Evolutionary conservation across 805 yeast species (phyloP).

Genomic region (Wickerhamiella azymoides): DNA sequence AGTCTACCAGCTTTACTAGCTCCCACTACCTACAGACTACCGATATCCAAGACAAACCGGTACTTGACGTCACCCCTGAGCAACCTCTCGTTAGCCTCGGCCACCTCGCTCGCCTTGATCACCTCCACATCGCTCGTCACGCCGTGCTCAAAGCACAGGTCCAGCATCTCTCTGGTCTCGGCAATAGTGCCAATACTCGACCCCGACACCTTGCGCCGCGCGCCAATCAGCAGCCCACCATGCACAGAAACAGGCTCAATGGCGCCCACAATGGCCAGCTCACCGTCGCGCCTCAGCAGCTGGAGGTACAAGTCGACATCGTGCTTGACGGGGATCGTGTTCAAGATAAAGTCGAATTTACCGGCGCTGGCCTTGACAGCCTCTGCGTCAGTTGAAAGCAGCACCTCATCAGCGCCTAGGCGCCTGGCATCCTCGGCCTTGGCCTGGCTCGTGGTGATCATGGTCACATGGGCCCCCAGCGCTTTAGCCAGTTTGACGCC

Average conservation of each 20-base stretch:
- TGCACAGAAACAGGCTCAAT: constrained; percentile 38
- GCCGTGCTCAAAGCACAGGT: constrained; percentile 43
- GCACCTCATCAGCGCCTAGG: constrained; percentile 36
- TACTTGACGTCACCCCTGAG: constrained; percentile 7
- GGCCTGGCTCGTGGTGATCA: constrained; percentile 42
- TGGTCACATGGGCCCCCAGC: constrained; percentile 47
- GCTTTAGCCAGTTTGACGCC: constrained; percentile 45
- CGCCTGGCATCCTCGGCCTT: constrained; percentile 41
- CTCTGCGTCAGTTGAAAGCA: constrained; percentile 28
- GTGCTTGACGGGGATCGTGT: constrained; percentile 36
- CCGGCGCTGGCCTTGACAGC: constrained; percentile 24
- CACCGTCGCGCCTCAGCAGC: constrained; percentile 43
- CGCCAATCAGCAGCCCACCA: constrained; percentile 33
- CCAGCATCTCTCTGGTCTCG: constrained; percentile 54
- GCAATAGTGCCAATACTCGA: constrained; percentile 48
- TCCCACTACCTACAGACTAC: not conserved
- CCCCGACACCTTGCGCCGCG: constrained; percentile 26
- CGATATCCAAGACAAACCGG: constrained; percentile 13
- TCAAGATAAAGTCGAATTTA: constrained; percentile 40
- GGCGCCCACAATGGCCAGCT: constrained; percentile 51
- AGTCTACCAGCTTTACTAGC: no score
- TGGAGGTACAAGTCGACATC: constrained; percentile 36
- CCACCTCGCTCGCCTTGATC: constrained; percentile 30
- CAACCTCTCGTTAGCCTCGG: constrained; percentile 10
- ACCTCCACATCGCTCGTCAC: constrained; percentile 52